A percentile compares a stretch with the other conserved stretches of the same genome.
Evolutionary conservation across 768 basidiomycete genomes (phyloP).

Genomic region (Rhodotorula babjevae): DNA sequence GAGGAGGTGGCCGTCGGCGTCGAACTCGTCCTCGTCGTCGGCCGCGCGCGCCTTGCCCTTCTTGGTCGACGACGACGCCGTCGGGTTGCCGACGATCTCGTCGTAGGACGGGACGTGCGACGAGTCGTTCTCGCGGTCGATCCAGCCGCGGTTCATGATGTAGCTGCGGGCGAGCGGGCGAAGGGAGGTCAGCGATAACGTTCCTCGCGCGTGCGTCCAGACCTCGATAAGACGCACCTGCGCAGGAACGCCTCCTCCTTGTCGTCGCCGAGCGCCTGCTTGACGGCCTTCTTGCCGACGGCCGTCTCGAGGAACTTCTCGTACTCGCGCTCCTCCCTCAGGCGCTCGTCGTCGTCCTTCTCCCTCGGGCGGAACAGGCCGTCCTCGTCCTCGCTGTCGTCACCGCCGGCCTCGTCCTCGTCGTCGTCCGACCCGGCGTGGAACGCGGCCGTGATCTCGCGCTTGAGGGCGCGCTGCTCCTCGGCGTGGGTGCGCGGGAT

Average conservation of each 20-base stretch:
- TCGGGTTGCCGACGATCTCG: slow-evolving; percentile 59
- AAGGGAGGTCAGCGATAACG: background rate
- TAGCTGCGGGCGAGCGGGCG: slow-evolving; percentile 56
- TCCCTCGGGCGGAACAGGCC: slow-evolving; percentile 69
- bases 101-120: slow-evolving; percentile 72
- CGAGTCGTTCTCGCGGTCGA: slow-evolving; percentile 61
- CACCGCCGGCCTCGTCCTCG: slow-evolving; percentile 49
- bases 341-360: slow-evolving; percentile 70
- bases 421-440: slow-evolving; percentile 40
- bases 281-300: slow-evolving; percentile 66
- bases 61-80: slow-evolving; percentile 34
- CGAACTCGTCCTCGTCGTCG: slow-evolving; percentile 44
- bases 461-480: slow-evolving; percentile 68
- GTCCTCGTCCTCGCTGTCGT: slow-evolving; percentile 58
- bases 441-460: slow-evolving; percentile 82
- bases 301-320: slow-evolving; percentile 71
- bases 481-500: slow-evolving; percentile 62
- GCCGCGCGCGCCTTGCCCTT: slow-evolving; percentile 35
- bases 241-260: slow-evolving; percentile 46
- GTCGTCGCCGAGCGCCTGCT: slow-evolving; percentile 59
- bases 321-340: slow-evolving; percentile 80
- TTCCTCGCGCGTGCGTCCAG: background rate
- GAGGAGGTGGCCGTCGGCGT: slow-evolving; percentile 26
- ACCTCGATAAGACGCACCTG: slow-evolving; percentile 3
- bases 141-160: slow-evolving; percentile 95